Conservation (phyloP, 495 filamentous ascomycete genomes). For the Penicillium paradoxum region DNA sequence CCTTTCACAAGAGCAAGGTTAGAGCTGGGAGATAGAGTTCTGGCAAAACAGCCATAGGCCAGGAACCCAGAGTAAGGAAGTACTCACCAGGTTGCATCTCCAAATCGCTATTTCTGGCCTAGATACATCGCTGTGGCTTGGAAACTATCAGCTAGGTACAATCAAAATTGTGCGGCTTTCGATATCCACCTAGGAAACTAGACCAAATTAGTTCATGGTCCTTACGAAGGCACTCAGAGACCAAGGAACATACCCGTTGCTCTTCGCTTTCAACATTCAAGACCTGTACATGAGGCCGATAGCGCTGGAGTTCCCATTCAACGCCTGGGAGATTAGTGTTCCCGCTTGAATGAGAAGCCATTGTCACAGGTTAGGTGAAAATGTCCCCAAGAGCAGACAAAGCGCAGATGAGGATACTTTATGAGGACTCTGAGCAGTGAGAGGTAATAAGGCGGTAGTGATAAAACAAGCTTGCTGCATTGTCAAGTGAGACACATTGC, state of each 20-base stretch:
- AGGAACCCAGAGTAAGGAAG: not conserved
- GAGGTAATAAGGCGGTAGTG: not conserved
- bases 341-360: constrained; percentile 16
- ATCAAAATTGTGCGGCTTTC: not conserved
- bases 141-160: constrained; percentile 6
- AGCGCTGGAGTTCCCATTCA: not conserved
- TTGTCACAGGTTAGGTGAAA: constrained; percentile 14
- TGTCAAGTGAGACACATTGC: too few species aligned
- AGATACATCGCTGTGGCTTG: constrained; percentile 27
- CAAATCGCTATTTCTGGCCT: constrained; percentile 35
- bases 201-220: constrained; percentile 9
- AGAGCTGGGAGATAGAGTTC: not conserved
- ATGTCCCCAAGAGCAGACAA: not conserved
- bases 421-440: constrained; percentile 2
- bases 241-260: constrained; percentile 27
- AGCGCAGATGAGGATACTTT: constrained; percentile 1
- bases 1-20: constrained; percentile 24
- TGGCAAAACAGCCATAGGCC: not conserved
- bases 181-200: constrained; percentile 22
- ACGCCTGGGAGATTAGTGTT: not conserved
- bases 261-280: constrained; percentile 35
- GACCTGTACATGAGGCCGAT: constrained; percentile 14
- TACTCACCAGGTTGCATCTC: constrained; percentile 51
- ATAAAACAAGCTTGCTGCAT: constrained; percentile 9
- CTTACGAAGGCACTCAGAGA: constrained; percentile 10